Conservation (phyloP, 768 basidiomycete species). For the Lactarius indigo region DNA sequence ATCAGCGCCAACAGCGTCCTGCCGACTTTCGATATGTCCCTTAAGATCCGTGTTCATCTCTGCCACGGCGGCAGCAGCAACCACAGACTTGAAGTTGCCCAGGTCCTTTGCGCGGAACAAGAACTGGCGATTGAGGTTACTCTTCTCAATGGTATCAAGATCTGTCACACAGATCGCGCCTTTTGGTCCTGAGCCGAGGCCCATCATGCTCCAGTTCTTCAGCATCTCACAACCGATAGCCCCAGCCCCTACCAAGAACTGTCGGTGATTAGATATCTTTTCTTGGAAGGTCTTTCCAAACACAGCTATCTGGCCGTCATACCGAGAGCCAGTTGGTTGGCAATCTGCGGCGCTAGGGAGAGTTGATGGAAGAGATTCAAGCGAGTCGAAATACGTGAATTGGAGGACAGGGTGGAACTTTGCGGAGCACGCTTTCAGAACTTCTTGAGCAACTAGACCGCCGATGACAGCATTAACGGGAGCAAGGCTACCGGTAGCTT, state of each 20-base stretch:
- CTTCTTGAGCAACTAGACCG: conserved; percentile 97
- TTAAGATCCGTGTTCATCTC: conserved; percentile 94
- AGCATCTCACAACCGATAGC: conserved; percentile 99
- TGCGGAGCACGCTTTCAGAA: conserved; percentile 92
- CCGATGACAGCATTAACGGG: conserved; percentile 93
- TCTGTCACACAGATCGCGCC: conserved; percentile 93
- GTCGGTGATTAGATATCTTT: conserved; percentile 82
- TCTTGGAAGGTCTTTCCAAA: conserved; percentile 92
- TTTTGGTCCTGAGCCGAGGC: conserved; percentile 73
- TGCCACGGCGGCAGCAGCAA: conserved; percentile 83
- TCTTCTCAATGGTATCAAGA: conserved; percentile 98
- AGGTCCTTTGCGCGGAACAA: conserved; percentile 95
- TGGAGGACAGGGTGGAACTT: conserved; percentile 98
- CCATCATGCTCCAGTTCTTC: conserved; percentile 99
- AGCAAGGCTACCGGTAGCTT: conserved; percentile 86
- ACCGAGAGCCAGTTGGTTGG: conserved; percentile 76
- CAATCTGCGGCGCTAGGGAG: conserved; percentile 81
- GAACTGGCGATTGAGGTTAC: conserved; percentile 97
- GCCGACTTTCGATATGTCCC: conserved; percentile 82
- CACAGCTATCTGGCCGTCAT: conserved; percentile 94
- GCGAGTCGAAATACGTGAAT: conserved; percentile 93
- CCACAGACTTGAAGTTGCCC: conserved; percentile 95
- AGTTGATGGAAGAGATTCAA: conserved; percentile 82
- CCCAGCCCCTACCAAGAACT: conserved; percentile 98
- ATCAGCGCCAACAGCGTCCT: conserved; percentile 89